Evolutionary conservation across 1,284 basidiomycete genomes (phyloP), one percentile per base, ranked within the genome.

Genomic region (Tranzscheliella williamsii): DNA sequence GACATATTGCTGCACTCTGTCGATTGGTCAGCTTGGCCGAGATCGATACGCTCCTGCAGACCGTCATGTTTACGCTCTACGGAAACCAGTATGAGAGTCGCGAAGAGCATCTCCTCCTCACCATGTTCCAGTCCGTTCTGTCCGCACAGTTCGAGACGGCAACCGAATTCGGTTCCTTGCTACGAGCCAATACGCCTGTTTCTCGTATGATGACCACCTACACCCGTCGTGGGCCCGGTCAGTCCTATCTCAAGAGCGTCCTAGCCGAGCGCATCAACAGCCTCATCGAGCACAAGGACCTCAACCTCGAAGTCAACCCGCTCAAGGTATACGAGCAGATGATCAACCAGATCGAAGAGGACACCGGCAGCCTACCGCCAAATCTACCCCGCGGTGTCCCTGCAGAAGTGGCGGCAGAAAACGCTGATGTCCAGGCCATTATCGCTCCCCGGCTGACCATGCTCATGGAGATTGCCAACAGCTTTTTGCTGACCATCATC

Each of bases 181-280:
- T 99, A 21, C 89, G 95, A 41, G 93, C 94, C 52, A 98, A 98
- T 80, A 98, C 95, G 35, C 94, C 95, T 38, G 94, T 97, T 16
- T 97, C 93, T 42, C 87, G 95, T 37, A 97, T 98, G 94, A 97
- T 99, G 94, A 97, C 95, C 31, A 97, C 94, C 17, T 99, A 98
- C 80, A 97, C 94, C 37, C 88, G 95, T 47, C 87, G 95, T 61
- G 94, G 93, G 39, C 94, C 95, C 0, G 94, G 94, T 63, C 94
- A 98, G 79, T 90, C 89, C 71, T 99, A 97, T 79, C 85, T 99
- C 65, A 97, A 97, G 82, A 87, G 88, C 63, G 92, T 97, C 24
- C 83, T 99, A 39, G 91, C 94, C 12, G 93, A 96, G 78, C 86
- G 94, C 48, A 96, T 99, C 81, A 97, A 97, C 81, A 91, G 89